Base-by-base conservation (phyloP, 129 eudicot species). In the Dittrichia graveolens region DNA sequence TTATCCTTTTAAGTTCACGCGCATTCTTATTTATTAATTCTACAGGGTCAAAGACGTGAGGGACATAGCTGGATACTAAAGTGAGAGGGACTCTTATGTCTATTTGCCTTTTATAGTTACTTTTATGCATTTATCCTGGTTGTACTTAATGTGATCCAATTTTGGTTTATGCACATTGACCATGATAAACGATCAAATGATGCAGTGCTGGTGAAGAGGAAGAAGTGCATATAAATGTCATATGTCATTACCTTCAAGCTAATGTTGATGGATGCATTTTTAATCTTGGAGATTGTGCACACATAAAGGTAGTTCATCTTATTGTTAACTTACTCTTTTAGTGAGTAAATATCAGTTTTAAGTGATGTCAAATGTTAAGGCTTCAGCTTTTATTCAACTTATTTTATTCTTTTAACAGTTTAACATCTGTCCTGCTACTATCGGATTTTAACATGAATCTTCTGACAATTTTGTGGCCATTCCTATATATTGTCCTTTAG, bases 151-250 rank as follows among this genome's bases (percentile, higher is more conserved):
- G 72, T 13, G 11, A 74, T 73, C 14, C 49, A 18, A 37, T 16
- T 74, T 42, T 67, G 19, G 41, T 24, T 61, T 63, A 63, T 58
- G 39, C 7, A 72, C 63, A 41, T 31, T 69, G 56, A 61, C 15
- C 37, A 39, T 79, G 74, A 38, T 71, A 1, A 43, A 11, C 73
- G 10, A 37, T 79, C 64, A 1, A 43, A 11, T 75, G 10, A 37
- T 79, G 85, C 82, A 92, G 97, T 80, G 82, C 81, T 65, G 86
- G 79, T 54, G 96, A 77, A 79, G 96, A 92, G 74, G 97, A 89
- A 64, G 96, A 92, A 75, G 81, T 84, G 35, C 83, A 89, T 73
- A 37, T 84, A 75, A 79, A 89, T 84, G 97, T 92, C 44, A 73
- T 70, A 56, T 85, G 88, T 75, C 97, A 92, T 77, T 92, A 86